phyloP scores from a whole-genome alignment of 257 asterid species.

The Verbena officinalis region DNA sequence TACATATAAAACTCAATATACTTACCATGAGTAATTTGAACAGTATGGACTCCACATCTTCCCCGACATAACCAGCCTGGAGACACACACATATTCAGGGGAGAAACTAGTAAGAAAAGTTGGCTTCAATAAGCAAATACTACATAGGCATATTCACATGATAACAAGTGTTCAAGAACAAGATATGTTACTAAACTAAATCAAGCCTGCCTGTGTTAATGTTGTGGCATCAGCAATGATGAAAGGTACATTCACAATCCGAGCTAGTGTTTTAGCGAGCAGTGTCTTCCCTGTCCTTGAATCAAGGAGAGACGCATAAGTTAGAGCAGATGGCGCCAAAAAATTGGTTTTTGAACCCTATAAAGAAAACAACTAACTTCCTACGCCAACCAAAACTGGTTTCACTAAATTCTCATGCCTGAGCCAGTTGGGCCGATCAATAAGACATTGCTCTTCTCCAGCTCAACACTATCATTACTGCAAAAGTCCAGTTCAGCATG shows the following conservation, averaged over 20 bases:
- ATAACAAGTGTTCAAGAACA: constrained; percentile 22
- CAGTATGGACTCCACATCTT: constrained; percentile 90
- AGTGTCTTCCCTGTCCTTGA: constrained; percentile 92
- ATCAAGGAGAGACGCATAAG: constrained; percentile 40
- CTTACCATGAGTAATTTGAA: constrained; percentile 81
- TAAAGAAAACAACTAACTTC: constrained; percentile 12
- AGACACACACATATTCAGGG: constrained; percentile 16
- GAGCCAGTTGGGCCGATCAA: constrained; percentile 97
- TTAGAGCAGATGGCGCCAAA: constrained; percentile 36
- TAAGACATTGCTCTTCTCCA: constrained; percentile 93
- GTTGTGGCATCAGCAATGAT: constrained; percentile 92
- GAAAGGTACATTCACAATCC: constrained; percentile 86
- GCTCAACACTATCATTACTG: constrained; percentile 68
- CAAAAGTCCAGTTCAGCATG: constrained; percentile 39
- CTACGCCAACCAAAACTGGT: constrained; percentile 16
- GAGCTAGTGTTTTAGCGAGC: constrained; percentile 98
- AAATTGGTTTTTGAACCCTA: constrained; percentile 14
- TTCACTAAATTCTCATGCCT: constrained; percentile 49
- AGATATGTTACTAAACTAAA: constrained; percentile 28
- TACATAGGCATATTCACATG: constrained; percentile 19
- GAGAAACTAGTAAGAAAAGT: constrained; percentile 19
- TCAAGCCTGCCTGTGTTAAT: constrained; percentile 96
- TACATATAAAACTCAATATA: constrained; percentile 19
- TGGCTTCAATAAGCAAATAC: constrained; percentile 3
- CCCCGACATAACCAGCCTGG: constrained; percentile 98